These are phyloP conservation scores for Dictyostelium citrinum DNA, from an alignment of 78 protist genomes.

Conservation along the genomic window DNA sequence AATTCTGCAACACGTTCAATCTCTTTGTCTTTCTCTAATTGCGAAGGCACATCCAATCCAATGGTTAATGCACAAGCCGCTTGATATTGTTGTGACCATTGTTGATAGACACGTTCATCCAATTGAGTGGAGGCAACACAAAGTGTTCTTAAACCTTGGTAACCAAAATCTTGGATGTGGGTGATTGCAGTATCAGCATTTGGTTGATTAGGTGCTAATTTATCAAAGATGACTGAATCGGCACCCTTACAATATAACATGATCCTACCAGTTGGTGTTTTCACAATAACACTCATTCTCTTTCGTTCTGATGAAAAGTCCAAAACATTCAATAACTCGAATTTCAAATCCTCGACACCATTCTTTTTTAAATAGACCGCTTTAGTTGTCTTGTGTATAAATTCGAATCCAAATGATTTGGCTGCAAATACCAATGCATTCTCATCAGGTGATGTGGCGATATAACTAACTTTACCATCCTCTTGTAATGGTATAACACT, in stretches of 20 bases:
- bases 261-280: constrained; percentile 34
- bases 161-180: background rate
- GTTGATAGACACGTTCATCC: constrained; percentile 20
- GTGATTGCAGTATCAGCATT: background rate
- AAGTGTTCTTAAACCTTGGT: constrained; percentile 92
- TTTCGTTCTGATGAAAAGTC: constrained; percentile 93
- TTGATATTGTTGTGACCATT: constrained; percentile 53
- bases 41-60: background rate
- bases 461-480: constrained; percentile 33
- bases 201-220: background rate
- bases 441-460: constrained; percentile 95
- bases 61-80: constrained; percentile 55
- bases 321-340: constrained; percentile 48
- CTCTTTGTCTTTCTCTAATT: constrained; percentile 49
- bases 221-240: constrained; percentile 73
- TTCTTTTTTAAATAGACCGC: constrained; percentile 69
- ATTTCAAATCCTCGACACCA: constrained; percentile 76
- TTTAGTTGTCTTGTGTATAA: constrained; percentile 10
- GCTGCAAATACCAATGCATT: constrained; percentile 87
- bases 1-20: constrained; percentile 85
- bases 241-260: constrained; percentile 92
- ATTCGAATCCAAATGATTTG: constrained; percentile 19
- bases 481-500: constrained; percentile 79
- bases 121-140: constrained; percentile 82
- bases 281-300: constrained; percentile 90